Base-by-base conservation (phyloP, 1,284 basidiomycete genomes). In the Apiotrichum siamense region DNA sequence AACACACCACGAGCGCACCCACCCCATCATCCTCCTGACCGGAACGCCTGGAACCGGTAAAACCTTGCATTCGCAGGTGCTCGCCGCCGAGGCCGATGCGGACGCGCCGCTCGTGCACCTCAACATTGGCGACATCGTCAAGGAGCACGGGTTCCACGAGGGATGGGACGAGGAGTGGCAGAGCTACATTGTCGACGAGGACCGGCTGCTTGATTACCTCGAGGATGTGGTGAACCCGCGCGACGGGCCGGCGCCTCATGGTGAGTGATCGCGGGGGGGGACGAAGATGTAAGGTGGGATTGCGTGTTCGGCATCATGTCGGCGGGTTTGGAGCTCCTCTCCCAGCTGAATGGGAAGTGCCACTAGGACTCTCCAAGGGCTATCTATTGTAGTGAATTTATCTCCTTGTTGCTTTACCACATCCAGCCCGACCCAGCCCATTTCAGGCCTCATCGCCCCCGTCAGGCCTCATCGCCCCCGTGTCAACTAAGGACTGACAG, bases 91-190 rank as follows among this genome's bases (percentile, higher is more conserved):
- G 47, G 36, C 59, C 32, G 44, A 45, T 15, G 21, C 61, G 27
- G 78, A 82, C 40, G 80, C 85, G 57, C 83, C 83, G 0, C 79
- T 83, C 0, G 77, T 77, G 61, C 87, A 96, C 70, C 81, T 98
- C 69, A 94, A 97, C 66, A 82, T 98, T 36, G 87, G 91, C 31
- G 85, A 94, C 44, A 78, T 86, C 60, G 87, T 97, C 54, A 97
- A 96, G 75, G 82, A 87, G 61, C 82, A 85, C 52, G 81, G 78
- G 0, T 80, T 96, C 21, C 87, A 93, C 68, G 83, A 88, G 59
- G 83, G 86, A 0, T 97, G 82, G 69, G 88, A 97, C 67, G 82
- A 91, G 31, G 89, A 96, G 70, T 97, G 94, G 94, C 84, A 94
- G 69, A 85, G 83, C 50, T 96, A 89, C 73, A 87, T 84, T 4